A percentile compares a stretch with the other conserved stretches of the same genome.
Conservation (phyloP, 306 rosid species). For the Fragaria ananassa region DNA sequence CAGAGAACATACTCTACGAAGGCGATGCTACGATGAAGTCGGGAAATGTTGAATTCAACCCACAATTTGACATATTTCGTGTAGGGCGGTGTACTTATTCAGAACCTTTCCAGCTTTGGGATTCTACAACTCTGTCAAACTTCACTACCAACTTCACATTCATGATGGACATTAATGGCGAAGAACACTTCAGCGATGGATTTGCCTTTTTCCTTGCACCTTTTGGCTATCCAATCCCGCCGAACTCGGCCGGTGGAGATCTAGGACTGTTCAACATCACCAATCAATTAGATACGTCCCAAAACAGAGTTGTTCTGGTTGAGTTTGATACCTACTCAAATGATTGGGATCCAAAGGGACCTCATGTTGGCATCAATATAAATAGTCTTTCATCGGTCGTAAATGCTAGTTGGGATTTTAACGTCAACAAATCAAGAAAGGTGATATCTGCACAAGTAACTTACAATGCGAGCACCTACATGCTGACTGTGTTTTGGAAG, state of each 20-base stretch:
- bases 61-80: not conserved
- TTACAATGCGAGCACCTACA: constrained; percentile 25
- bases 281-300: not conserved
- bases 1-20: not conserved
- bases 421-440: not conserved
- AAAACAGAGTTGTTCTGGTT: constrained; percentile 19
- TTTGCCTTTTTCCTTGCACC: constrained; percentile 28
- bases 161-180: not conserved
- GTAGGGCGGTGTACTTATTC: not conserved
- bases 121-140: constrained; percentile 6
- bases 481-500: constrained; percentile 23
- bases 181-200: not conserved
- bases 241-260: constrained; percentile 12
- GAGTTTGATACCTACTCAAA: constrained; percentile 26
- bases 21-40: not conserved
- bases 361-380: constrained; percentile 24
- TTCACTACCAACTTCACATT: constrained; percentile 22
- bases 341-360: constrained; percentile 3
- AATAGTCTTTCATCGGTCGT: not conserved
- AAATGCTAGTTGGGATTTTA: not conserved
- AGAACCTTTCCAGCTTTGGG: constrained; percentile 16
- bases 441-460: not conserved
- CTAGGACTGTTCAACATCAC: constrained; percentile 17
- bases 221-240: not conserved
- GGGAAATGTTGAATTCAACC: not conserved